Base-by-base conservation (phyloP, 768 basidiomycete species). In the Clitopilus hobsonii region DNA sequence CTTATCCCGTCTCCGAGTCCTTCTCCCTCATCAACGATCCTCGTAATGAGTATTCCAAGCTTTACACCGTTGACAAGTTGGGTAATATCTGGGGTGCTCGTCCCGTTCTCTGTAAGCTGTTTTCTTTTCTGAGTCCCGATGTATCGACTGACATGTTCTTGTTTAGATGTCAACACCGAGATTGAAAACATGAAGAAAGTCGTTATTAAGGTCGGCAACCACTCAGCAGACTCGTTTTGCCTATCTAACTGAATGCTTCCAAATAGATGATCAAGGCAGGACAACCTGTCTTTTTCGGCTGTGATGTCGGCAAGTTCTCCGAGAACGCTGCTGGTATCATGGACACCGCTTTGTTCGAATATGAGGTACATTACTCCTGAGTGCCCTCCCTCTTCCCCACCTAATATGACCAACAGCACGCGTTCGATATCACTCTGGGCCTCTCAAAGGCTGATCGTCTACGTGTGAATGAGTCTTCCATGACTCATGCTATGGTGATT, bases 401-500 rank as follows among this genome's bases (percentile, higher is more conserved):
- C n/a, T n/a, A n/a, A n/a, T 2, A 51, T 13, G 36, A 14, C 29
- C 38, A 56, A 25, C 60, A 93, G 84, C 83, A 79, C 63, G 89
- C 94, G 0, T 96, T 96, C 65, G 83, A 91, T 65, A 89, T 94
- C 64, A 80, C 74, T 23, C 74, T 96, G 29, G 83, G 83, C 6
- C 77, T 97, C 63, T 85, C 82, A 62, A 98, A 98, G 69, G 90
- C 91, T 0, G 80, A 95, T 63, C 82, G 95, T 11, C 76, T 98
- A 30, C 82, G 85, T 63, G 85, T 86, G 18, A 83, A 84, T 52
- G 94, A 98, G 63, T 91, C 89, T 0, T 68, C 87, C 27, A 96
- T 97, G 94, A 98, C 94, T 0, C 95, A 98, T 67, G 93, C 93
- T 2, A 90, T 93, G 91, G 92, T 96, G 38, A 95, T 98, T 67